These are phyloP conservation scores for Zygotorulaspora sp. DNA, from an alignment of 805 yeast species.

Conservation along the genomic window DNA sequence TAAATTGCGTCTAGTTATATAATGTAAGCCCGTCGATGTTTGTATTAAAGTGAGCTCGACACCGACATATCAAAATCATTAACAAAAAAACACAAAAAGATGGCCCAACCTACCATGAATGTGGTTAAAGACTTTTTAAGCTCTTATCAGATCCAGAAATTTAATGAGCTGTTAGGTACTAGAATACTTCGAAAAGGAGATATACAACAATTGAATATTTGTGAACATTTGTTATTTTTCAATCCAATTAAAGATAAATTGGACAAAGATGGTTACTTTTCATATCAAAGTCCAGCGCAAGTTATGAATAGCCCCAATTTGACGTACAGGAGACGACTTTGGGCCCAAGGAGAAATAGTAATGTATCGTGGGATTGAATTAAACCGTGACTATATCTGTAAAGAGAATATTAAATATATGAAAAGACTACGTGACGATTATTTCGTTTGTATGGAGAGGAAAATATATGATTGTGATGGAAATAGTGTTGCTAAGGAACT, in stretches of 20 bases:
- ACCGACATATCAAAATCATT: no score
- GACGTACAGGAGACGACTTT: constrained; percentile 58
- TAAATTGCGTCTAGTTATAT: no score
- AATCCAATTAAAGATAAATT: constrained; percentile 51
- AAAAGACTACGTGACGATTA: constrained; percentile 37
- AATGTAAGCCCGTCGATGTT: no score
- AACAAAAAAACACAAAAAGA: no score
- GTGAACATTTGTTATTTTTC: constrained; percentile 64
- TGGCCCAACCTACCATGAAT: constrained; percentile 3
- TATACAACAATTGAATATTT: constrained; percentile 35
- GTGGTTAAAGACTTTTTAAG: constrained; percentile 7
- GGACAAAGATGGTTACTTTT: constrained; percentile 75
- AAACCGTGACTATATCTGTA: constrained; percentile 43
- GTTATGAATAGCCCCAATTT: constrained; percentile 13
- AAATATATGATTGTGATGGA: constrained; percentile 30
- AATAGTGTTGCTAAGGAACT: constrained; percentile 40
- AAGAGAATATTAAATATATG: constrained; percentile 47
- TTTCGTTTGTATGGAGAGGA: constrained; percentile 55
- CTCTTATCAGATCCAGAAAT: constrained; percentile 8
- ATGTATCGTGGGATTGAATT: constrained; percentile 37
- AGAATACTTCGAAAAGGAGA: constrained; percentile 6
- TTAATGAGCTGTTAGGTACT: constrained; percentile 5
- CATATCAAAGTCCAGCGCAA: constrained; percentile 61
- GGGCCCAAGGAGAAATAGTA: constrained; percentile 68
- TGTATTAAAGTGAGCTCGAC: no score